Percentiles rank a stretch among this genome's conserved stretches.
Conservation (phyloP, 495 filamentous ascomycete species). For the Aspergillus nidulans region DNA sequence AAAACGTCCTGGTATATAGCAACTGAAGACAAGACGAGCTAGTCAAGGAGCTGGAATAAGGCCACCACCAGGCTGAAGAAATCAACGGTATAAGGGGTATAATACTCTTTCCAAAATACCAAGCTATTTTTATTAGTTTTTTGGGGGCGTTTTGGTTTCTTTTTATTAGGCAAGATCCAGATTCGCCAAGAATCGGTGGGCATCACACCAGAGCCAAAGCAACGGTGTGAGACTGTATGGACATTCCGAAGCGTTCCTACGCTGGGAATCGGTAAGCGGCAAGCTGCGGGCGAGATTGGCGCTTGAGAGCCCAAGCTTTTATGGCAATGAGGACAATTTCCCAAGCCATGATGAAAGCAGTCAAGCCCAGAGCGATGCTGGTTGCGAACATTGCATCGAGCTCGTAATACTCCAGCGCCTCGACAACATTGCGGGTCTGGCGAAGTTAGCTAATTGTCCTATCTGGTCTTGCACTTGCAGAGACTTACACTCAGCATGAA, state of each 20-base stretch:
- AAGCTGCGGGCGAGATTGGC: conserved; percentile 41
- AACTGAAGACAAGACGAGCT: not conserved
- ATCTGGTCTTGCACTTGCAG: not conserved
- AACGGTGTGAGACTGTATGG: not conserved
- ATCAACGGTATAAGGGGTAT: conserved; percentile 13
- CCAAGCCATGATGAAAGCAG: conserved; percentile 83
- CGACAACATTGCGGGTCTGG: conserved; percentile 66
- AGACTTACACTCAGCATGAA: conserved; percentile 86
- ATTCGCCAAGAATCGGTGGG: not conserved
- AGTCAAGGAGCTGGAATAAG: not conserved
- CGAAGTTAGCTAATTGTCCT: not conserved
- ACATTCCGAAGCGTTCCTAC: not conserved
- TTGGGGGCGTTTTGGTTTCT: not conserved
- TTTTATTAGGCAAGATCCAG: not conserved
- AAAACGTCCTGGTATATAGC: conserved; percentile 3
- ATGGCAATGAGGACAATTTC: conserved; percentile 72
- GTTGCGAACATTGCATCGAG: conserved; percentile 87
- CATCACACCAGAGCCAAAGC: not conserved
- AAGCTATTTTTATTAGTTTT: conserved; percentile 3
- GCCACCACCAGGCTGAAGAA: not conserved
- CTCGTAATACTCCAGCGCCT: conserved; percentile 69
- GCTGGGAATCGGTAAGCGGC: conserved; percentile 23
- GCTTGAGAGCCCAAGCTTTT: conserved; percentile 81
- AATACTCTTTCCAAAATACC: conserved; percentile 7
- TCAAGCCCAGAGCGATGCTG: conserved; percentile 81